A percentile compares a stretch with the other conserved stretches of the same genome.
Conservation (phyloP, 148 eudicot species). For the Nepenthes mirabilis region DNA sequence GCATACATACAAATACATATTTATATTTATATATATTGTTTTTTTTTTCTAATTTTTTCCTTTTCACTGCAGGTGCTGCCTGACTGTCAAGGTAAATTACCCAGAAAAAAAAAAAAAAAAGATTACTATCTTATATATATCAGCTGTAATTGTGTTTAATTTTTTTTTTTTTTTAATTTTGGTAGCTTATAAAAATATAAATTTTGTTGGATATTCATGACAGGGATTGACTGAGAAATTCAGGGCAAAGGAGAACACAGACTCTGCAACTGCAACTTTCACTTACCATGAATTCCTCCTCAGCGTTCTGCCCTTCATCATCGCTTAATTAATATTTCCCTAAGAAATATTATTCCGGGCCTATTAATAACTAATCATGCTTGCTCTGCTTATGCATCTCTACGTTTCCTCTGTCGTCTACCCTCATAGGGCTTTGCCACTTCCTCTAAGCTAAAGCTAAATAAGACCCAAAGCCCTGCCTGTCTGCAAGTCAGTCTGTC, state of each 20-base stretch:
- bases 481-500: too few species aligned
- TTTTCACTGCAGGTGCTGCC: conserved; percentile 30
- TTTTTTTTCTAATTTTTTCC: neutral
- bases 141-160: neutral
- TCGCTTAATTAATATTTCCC: conserved; percentile 24
- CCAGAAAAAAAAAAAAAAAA: too few species aligned
- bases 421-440: too few species aligned
- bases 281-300: conserved; percentile 68
- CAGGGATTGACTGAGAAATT: conserved; percentile 82
- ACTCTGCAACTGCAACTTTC: conserved; percentile 66
- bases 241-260: conserved; percentile 49
- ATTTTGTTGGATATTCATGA: neutral
- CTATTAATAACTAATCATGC: too few species aligned
- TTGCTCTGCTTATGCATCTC: too few species aligned
- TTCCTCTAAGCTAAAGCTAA: too few species aligned
- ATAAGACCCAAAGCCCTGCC: too few species aligned
- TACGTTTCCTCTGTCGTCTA: too few species aligned
- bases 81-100: conserved; percentile 37
- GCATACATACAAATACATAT: too few species aligned
- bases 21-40: neutral
- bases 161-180: neutral
- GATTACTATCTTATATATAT: neutral
- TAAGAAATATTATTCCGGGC: too few species aligned
- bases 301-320: conserved; percentile 62
- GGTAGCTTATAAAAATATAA: neutral